Evolutionary conservation across 1,284 basidiomycete genomes (phyloP), one percentile per base, ranked within the genome.

Genomic region (Leucoagaricus sp.): DNA sequence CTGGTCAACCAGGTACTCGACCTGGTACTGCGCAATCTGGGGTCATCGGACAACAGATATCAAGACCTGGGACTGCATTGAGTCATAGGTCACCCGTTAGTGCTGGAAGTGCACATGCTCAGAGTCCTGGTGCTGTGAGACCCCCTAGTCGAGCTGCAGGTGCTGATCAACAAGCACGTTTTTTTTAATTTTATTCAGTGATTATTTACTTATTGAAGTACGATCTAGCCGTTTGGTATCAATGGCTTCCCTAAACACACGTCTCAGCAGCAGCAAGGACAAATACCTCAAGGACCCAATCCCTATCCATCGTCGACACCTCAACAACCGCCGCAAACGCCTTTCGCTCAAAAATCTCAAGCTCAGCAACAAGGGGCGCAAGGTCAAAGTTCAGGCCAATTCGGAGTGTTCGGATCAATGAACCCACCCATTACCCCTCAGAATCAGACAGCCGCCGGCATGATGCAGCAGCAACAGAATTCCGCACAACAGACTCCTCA

Each of bases 21-120:
- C 55, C 55, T 15, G 23, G 40, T 13, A 49, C 29, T n/a, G n/a
- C 48, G 17, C 55, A 56, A 29, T 36, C 38, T 36, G 34, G 46
- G 28, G 51, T 51, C 36, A 38, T 38, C 26, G 51, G 50, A 15
- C 54, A 61, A 28, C 65, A 67, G 28, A 57, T 60, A 13, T 71
- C 70, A 25, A 61, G 74, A 29, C 72, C 74, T 5, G 69, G 72
- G 21, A 74, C 75, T 0, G 65, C 72, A 9, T 63, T 72, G 38
- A 67, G 71, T 4, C 74, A 75, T 58, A 64, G 69, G 21, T 71
- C 72, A 10, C 69, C 70, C 12, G 64, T 64, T 9, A 69, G 67
- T 48, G 63, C 65, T 5, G 61, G 46, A 42, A 49, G 53, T 42
- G 46, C 46, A 28, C 45, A 25, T 45, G 55, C 55, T 21, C 51